Conservation (phyloP, 1,284 basidiomycete genomes). For the Puccinia novopanici region DNA sequence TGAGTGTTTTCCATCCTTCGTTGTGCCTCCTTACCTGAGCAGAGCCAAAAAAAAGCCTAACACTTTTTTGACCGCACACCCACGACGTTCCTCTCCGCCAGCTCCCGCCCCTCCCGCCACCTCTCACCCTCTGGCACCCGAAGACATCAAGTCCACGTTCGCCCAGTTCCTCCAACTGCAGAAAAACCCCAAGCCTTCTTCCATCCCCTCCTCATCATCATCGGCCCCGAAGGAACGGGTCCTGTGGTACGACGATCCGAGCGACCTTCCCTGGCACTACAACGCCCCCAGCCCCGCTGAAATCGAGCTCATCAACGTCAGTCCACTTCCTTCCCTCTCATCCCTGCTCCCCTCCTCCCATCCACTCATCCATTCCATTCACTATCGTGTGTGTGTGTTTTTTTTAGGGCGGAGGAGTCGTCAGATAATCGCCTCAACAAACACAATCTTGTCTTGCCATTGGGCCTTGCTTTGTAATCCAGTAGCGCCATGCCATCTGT, state of each 20-base stretch:
- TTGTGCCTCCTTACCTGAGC: neutral
- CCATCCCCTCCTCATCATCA: neutral
- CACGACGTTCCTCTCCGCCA: neutral
- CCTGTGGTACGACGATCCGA: constrained; percentile 39
- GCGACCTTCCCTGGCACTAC: constrained; percentile 37
- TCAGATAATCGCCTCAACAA: neutral
- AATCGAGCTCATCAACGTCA: constrained; percentile 46
- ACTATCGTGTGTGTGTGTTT: neutral
- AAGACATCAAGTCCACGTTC: constrained; percentile 40
- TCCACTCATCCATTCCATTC: neutral
- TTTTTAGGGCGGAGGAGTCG: constrained; percentile 14
- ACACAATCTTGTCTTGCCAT: neutral
- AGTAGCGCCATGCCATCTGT: neutral
- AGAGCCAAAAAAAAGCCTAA: too few relatives aligned
- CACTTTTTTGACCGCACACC: too few relatives aligned
- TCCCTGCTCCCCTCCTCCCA: neutral
- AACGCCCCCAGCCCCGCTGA: constrained; percentile 5
- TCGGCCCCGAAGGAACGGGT: constrained; percentile 19
- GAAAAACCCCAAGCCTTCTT: constrained; percentile 2
- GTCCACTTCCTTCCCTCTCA: neutral
- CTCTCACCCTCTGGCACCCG: constrained; percentile 43
- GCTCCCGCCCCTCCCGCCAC: constrained; percentile 15
- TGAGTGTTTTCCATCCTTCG: constrained; percentile 17
- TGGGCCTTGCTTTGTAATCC: neutral
- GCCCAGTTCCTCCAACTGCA: constrained; percentile 32